phyloP scores from a whole-genome alignment of 139 green algal genomes.

The Tetradesmus lagerheimii region DNA sequence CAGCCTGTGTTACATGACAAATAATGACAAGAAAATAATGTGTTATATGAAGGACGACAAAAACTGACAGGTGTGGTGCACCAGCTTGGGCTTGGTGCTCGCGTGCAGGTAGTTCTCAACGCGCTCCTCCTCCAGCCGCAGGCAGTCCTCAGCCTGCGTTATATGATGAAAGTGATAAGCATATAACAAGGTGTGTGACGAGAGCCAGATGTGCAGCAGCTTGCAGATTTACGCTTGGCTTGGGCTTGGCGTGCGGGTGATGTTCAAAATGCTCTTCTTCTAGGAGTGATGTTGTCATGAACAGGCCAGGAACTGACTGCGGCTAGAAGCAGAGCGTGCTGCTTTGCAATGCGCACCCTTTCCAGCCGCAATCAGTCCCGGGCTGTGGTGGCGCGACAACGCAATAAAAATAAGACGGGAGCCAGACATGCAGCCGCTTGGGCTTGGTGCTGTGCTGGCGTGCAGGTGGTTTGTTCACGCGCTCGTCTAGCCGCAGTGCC shows the following conservation, averaged over 20 bases:
- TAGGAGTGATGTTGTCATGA: too few relatives aligned
- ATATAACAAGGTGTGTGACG: too few relatives aligned
- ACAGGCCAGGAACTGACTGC: too few relatives aligned
- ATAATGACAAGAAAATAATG: not conserved
- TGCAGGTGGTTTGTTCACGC: too few relatives aligned
- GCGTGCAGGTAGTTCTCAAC: constrained; percentile 93
- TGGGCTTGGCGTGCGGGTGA: constrained; percentile 93
- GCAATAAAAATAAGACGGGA: not conserved
- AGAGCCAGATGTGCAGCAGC: too few relatives aligned
- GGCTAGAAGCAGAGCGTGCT: too few relatives aligned
- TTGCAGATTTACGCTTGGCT: too few relatives aligned
- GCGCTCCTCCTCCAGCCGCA: constrained; percentile 92
- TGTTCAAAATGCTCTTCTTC: too few relatives aligned
- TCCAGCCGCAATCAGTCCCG: constrained; percentile 91
- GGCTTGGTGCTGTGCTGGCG: too few relatives aligned
- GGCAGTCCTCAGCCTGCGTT: constrained; percentile 85
- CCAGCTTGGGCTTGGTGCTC: constrained; percentile 65
- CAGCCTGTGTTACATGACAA: constrained; percentile 58
- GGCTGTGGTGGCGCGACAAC: constrained; percentile 32
- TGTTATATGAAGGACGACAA: too few relatives aligned
- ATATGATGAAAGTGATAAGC: too few relatives aligned
- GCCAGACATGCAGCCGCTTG: not conserved
- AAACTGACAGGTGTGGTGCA: not conserved
- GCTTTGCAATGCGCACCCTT: constrained; percentile 90
- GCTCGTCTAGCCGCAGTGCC: too few relatives aligned